Base-by-base conservation (phyloP, 2,329 filamentous ascomycete species). In the Dendrostoma leiphaemia region DNA sequence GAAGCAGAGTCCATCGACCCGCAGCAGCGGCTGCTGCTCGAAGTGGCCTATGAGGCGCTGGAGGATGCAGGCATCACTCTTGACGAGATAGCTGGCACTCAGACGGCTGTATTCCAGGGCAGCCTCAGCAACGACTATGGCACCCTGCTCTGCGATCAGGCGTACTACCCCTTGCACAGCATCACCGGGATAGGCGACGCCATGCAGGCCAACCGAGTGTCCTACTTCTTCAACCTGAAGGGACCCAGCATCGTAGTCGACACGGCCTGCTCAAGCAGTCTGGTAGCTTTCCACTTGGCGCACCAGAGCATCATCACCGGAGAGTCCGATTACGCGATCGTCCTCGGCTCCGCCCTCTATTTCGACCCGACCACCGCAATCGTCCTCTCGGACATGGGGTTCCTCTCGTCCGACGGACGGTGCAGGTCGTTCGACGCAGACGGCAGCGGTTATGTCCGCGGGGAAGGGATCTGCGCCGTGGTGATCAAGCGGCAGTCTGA, bases 371-470 rank as follows among this genome's bases (percentile, higher is more conserved):
- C 67, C 38, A 64, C 64, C 34, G 71, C 65, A 58, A 63, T 71
- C 2, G 61, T 61, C 4, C 65, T 68, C 47, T 68, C 67, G 10
- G 68, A 67, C 23, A 56, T 73, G 9, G 62, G 68, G 29, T 73
- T 74, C 62, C 58, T 74, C 0, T 71, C 68, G 8, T 66, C 68
- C 2, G 61, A 67, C 2, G 69, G 71, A 0, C 65, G 64, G 35
- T 74, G 67, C 34, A 65, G 67, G 19, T 70, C 70, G 57, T 81
- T 74, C 63, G 78, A 81, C 57, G 61, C 63, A 1, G 60, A 62
- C 8, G 80, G 51, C 40, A 69, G 78, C 50, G 81, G 81, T 0
- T 84, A 82, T 58, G 77, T 70, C 2, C 69, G 80, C 13, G 80
- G 78, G 1, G 80, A 83, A 51, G 78, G 74, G 1, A 62, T 72